Evolutionary conservation across 768 basidiomycete genomes (phyloP), one percentile per base, ranked within the genome.

Genomic region (Termitomyces sp.): DNA sequence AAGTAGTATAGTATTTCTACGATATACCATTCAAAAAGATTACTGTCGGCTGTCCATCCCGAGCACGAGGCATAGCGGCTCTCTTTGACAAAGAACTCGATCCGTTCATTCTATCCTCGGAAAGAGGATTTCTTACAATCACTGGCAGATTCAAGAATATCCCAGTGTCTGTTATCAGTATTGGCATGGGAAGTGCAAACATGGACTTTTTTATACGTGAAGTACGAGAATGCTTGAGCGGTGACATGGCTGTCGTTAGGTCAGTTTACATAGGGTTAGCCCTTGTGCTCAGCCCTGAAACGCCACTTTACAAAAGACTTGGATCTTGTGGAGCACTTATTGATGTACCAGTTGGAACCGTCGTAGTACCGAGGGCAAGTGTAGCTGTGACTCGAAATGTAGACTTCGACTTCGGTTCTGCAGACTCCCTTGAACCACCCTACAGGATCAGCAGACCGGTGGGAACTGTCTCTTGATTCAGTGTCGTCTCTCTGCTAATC

Each of bases 121-220:
- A 90, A 62, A 78, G 90, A 46, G 88, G 89, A 3, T 93, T 90
- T 68, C 68, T 83, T 56, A 88, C 84, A 4, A 78, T 88, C 49
- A 88, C 87, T 5, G 88, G 87, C 11, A 74, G 78, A 34, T 88
- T 83, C 68, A 76, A 74, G 43, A 79, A 79, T 45, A 68, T 77
- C 15, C 87, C 88, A 8, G 67, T 92, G 28, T 87, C 85, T 6
- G 79, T 92, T 40, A 74, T 90, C 41, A 87, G 85, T 60, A 90
- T 91, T 53, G 90, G 90, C 12, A 93, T 92, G 90, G 90, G 90
- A 19, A 75, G 72, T 56, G 81, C 89, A 0, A 92, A 89, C 70
- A 86, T 85, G 72, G 90, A 93, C 68, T 93, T 92, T 70, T 90
- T 92, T 66, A 80, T 93, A 21, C 81, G 90, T 58, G 90, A 93